These are phyloP conservation scores for Grigorovia yakushimaensis DNA, from an alignment of 805 yeast genomes.

Conservation along the genomic window DNA sequence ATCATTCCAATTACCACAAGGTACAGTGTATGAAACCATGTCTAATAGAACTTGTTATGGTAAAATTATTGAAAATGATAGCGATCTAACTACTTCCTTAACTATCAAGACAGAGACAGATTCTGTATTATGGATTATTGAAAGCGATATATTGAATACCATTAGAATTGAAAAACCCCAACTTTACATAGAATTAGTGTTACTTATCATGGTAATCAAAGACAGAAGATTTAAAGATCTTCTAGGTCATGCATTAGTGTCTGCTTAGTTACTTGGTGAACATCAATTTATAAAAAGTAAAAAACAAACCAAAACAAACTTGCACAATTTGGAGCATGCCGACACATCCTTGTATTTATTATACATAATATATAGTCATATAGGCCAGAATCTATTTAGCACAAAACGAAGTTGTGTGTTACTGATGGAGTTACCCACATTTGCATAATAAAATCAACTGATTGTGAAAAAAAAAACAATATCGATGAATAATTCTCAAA, in stretches of 20 bases:
- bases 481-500: not conserved
- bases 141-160: conserved; percentile 34
- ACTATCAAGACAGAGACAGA: conserved; percentile 49
- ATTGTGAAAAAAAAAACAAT: not conserved
- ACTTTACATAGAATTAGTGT: conserved; percentile 53
- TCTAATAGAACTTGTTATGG: conserved; percentile 53
- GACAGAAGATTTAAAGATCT: conserved; percentile 67
- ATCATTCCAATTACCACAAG: conserved; percentile 40
- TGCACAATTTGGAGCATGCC: not conserved
- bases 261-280: not conserved
- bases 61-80: conserved; percentile 13
- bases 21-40: conserved; percentile 35
- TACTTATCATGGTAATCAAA: conserved; percentile 50
- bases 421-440: no score
- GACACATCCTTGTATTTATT: not conserved
- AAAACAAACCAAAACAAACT: not conserved
- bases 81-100: conserved; percentile 21
- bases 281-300: not conserved
- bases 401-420: no score
- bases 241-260: conserved; percentile 57
- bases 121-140: conserved; percentile 60
- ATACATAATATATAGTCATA: not conserved
- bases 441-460: not conserved
- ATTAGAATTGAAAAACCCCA: conserved; percentile 41
- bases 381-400: no score